Percentiles rank a stretch among this genome's conserved stretches.
Conservation (phyloP, 2,329 filamentous ascomycete species). For the Colletotrichum endophyticum region DNA sequence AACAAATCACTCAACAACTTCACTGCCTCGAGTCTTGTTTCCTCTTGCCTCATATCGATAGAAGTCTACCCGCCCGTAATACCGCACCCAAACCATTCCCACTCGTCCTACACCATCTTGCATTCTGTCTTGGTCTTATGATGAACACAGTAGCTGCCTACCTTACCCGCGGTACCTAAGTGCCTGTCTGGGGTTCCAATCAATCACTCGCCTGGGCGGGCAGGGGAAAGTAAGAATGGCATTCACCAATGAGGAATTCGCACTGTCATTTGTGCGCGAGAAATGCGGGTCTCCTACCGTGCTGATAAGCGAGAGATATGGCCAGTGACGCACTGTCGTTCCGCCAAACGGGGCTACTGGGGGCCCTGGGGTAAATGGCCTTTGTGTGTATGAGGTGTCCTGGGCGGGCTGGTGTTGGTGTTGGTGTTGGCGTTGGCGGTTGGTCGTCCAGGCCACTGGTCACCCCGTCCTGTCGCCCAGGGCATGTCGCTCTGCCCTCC, state of each 20-base stretch:
- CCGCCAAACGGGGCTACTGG: not conserved
- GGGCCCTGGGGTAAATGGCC: not conserved
- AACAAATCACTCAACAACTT: not conserved
- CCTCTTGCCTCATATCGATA: not conserved
- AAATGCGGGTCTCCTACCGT: slow-evolving; percentile 7
- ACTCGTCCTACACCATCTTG: not conserved
- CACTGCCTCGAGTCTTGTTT: not conserved
- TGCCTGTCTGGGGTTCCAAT: not conserved
- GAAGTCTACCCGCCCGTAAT: not conserved
- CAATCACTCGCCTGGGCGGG: not conserved
- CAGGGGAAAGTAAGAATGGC: not conserved
- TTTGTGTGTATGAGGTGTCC: not conserved
- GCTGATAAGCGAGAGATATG: slow-evolving; percentile 10
- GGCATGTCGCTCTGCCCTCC: not conserved
- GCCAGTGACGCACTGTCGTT: not conserved
- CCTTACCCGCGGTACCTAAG: not conserved
- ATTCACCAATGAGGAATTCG: not conserved
- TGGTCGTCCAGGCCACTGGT: not conserved
- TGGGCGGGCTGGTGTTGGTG: not conserved
- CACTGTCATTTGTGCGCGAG: slow-evolving; percentile 15
- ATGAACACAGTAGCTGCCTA: not conserved
- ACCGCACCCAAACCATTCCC: not conserved
- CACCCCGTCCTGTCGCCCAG: not conserved
- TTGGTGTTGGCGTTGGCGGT: not conserved
- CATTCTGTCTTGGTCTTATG: not conserved